Percentiles rank a stretch among this genome's conserved stretches.
phyloP scores from a whole-genome alignment of 352 stramenopile genomes.

The Phytopythium delawarense region DNA sequence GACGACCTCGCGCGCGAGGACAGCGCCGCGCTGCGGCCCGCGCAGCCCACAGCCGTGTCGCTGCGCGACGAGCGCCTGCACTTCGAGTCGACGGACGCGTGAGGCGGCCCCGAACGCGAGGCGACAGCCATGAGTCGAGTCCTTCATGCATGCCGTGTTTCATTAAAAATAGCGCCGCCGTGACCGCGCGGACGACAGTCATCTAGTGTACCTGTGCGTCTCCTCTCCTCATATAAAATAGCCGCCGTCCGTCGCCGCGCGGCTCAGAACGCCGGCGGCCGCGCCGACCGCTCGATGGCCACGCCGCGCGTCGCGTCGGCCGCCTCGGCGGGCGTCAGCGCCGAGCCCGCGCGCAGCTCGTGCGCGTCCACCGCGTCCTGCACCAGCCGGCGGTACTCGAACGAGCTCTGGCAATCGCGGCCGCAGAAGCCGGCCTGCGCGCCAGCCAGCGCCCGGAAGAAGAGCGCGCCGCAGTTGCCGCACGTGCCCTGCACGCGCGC shows the following conservation, averaged over 20 bases:
- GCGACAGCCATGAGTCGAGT: too few species aligned
- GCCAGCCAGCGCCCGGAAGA: conserved; percentile 29
- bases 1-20: conserved; percentile 52
- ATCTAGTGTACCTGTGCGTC: too few species aligned
- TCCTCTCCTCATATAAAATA: too few species aligned
- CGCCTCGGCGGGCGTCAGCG: neutral
- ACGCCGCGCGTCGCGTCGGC: neutral
- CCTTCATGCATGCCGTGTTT: too few species aligned
- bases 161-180: too few species aligned
- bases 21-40: conserved; percentile 32
- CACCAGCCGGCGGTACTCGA: conserved; percentile 40
- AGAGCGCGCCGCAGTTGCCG: conserved; percentile 47
- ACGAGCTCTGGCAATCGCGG: conserved; percentile 61
- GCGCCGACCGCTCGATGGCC: neutral
- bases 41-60: conserved; percentile 53
- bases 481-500: conserved; percentile 36
- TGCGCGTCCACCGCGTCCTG: conserved; percentile 35
- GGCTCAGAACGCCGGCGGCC: neutral
- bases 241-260: too few species aligned
- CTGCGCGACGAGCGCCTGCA: conserved; percentile 55
- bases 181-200: too few species aligned
- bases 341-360: conserved; percentile 8
- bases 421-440: conserved; percentile 39
- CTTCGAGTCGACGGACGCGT: conserved; percentile 46
- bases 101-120: neutral